Evolutionary conservation across 1,284 basidiomycete genomes (phyloP), one percentile per base, ranked within the genome.

Genomic region (Phylloboletellus chloephorus): DNA sequence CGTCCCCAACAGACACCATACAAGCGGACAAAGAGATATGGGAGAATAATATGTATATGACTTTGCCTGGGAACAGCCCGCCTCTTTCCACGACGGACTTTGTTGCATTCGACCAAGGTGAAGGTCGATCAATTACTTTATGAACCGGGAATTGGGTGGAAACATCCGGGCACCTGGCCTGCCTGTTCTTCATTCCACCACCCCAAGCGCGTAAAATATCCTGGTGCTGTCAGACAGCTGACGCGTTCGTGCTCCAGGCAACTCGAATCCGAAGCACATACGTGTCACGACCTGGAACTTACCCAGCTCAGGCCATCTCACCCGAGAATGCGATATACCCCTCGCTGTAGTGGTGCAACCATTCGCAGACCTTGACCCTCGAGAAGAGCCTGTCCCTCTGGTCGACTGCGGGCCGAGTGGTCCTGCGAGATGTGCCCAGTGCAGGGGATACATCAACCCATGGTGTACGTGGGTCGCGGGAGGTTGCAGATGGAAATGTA

Each of bases 401-500:
- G 79, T 97, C 7, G 69, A 86, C 52, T 71, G 72, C 15, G 76
- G 78, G 31, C 61, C 73, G 31, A 61, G 64, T 7, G 94, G 93
- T 7, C 96, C 95, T 11, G 79, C 88, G 10, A 76, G 96, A 25
- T 98, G 96, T 60, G 78, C 75, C 39, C 72, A 78, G 31, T 98
- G 96, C 65, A 75, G 91, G 51, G 90, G 77, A 0, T 99, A 98
- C 64, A 76, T 99, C 57, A 98, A 98, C 61, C 85, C 94, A 0
- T 98, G 93, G 93, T 92, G 86, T 58, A 72, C 74, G 22, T 98
- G 90, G 77, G 71, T 80, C 12, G 78, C 88, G 25, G 90, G 89
- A 7, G 96, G 96, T 3, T 77, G 78, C 47, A 79, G 74, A 51
- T 98, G 93, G 89, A 81, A 77, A 52, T 99, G 96, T 65, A 98